Evolutionary conservation across 78 protist genomes (phyloP).

Genomic region (Bigelowiella natans): DNA sequence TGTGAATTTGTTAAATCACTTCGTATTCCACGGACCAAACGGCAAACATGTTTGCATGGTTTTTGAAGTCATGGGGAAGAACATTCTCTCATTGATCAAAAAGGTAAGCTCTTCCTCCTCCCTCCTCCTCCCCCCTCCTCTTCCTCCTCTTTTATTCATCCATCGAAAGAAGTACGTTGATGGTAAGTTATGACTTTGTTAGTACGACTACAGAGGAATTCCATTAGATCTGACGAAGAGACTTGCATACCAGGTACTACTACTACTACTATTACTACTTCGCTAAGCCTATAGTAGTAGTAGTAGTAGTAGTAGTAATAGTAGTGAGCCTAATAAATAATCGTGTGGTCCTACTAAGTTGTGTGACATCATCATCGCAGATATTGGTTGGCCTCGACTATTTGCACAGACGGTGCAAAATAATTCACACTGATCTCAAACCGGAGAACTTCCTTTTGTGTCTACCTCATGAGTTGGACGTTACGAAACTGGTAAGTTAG

Average conservation of each 20-base stretch:
- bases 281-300: too few relatives aligned
- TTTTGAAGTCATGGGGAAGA: slow-evolving; percentile 76
- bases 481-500: not conserved
- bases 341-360: too few relatives aligned
- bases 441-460: slow-evolving; percentile 81
- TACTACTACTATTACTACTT: too few relatives aligned
- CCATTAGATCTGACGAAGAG: slow-evolving; percentile 60
- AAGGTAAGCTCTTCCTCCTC: not conserved
- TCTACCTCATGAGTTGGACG: not conserved
- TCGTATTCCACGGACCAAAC: slow-evolving; percentile 60
- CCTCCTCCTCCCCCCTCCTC: not conserved
- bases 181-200: too few relatives aligned
- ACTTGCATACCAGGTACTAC: slow-evolving; percentile 53
- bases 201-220: slow-evolving; percentile 68
- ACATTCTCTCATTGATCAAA: slow-evolving; percentile 63
- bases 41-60: slow-evolving; percentile 81
- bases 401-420: slow-evolving; percentile 61
- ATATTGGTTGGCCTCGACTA: slow-evolving; percentile 59
- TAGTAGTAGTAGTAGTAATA: too few relatives aligned
- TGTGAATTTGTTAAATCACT: slow-evolving; percentile 52
- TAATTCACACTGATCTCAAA: slow-evolving; percentile 82
- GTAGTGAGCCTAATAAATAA: too few relatives aligned
- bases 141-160: too few relatives aligned
- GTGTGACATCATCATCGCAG: too few relatives aligned
- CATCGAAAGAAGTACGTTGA: too few relatives aligned